A percentile compares a stretch with the other conserved stretches of the same genome.
phyloP scores from a whole-genome alignment of 371 early-diverging fungal genomes.

The Mortierella sp. region DNA sequence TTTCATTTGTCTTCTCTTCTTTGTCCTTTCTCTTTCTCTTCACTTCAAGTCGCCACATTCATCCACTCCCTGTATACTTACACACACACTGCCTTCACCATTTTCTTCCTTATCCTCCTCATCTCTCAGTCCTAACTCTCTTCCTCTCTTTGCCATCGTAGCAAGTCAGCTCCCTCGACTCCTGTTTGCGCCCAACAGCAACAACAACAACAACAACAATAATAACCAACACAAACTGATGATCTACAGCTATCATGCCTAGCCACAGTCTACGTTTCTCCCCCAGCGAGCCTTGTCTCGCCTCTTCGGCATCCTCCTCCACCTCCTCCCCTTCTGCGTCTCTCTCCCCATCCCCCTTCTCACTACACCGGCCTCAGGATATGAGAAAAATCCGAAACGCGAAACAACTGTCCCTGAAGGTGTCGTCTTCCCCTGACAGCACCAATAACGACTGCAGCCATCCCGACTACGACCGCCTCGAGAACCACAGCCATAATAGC shows the following conservation, averaged over 20 bases:
- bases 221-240: background rate
- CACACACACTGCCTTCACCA: background rate
- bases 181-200: background rate
- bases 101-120: background rate
- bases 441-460: conserved; percentile 11
- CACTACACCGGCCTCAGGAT: conserved; percentile 40
- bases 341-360: conserved; percentile 14
- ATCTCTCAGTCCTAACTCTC: background rate
- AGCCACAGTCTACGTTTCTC: conserved; percentile 31
- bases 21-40: background rate
- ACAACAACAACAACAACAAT: background rate
- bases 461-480: conserved; percentile 5
- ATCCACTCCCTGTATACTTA: background rate
- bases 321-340: background rate
- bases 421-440: conserved; percentile 33
- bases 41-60: background rate
- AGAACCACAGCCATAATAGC: conserved; percentile 6
- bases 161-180: conserved; percentile 13
- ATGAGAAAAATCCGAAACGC: conserved; percentile 46
- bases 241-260: conserved; percentile 21
- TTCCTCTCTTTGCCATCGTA: background rate
- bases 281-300: conserved; percentile 20
- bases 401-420: conserved; percentile 56
- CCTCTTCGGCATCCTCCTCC: conserved; percentile 16
- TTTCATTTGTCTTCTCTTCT: background rate